Base-by-base conservation (phyloP, 495 filamentous ascomycete species). In the Penicillium soppii region DNA sequence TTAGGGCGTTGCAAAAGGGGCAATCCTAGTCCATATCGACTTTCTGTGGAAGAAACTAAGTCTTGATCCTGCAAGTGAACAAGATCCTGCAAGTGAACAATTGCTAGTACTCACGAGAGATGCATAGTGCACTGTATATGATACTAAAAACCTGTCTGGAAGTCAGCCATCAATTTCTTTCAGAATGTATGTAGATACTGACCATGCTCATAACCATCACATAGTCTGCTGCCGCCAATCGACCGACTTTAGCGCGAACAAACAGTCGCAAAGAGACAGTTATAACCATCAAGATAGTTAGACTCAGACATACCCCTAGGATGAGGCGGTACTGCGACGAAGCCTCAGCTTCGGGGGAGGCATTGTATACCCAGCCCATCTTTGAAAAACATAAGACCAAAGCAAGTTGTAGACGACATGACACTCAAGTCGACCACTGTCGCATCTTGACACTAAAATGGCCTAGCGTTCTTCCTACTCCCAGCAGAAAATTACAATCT, bases 1-100 rank as follows among this genome's bases (percentile, higher is more conserved):
- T 63, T 57, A 0, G 78, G 76, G 1, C 78, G 74, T 22, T 63
- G 40, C 5, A 38, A 43, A 13, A 80, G 35, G 0, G 75, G 73
- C 6, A 81, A 55, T 5, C 78, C 78, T 30, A 81, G 67, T 36
- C 78, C 78, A 54, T 72, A 81, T 64, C 72, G 66, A 12, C 72
- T 77, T 65, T 81, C 78, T 82, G 41, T 9, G 10, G 48, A 2
- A 6, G 17, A 30, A 22, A 36, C 17, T 32, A 27, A 25, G 16
- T 8, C 45, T 51, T 19, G 43, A 39, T 39, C 37, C 19, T 32
- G 13, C 7, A 7, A 27, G 9, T 27, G 4, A 9, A 27, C 25
- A 5, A 9, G 4, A 9, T 4, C 4, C 25, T 27, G 19, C 5
- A 15, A 7, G 6, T 15, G 13, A 15, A 20, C 4, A 30, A 10